Evolutionary conservation across 1,139 yeast species (phyloP).

Genomic region (Saccharomyces pastorianus): DNA sequence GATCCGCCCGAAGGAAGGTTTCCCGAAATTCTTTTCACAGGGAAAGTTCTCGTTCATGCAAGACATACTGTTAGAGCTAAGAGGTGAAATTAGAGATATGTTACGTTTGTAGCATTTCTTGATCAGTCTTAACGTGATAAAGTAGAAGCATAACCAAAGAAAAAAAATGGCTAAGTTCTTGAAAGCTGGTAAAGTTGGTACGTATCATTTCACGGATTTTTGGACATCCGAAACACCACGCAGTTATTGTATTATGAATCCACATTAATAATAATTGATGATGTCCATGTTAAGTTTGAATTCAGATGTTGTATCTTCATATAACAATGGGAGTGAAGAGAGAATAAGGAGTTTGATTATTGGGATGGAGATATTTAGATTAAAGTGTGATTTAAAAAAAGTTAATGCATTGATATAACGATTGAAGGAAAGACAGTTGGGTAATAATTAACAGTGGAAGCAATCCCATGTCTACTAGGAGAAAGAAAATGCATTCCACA

Average conservation of each 20-base stretch:
- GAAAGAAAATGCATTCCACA: background rate
- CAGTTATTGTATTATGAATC: background rate
- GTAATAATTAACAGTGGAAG: background rate
- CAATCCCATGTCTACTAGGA: background rate
- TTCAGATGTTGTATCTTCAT: background rate
- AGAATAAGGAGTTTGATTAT: background rate
- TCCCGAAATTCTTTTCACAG: background rate
- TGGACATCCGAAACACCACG: background rate
- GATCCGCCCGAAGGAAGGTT: background rate
- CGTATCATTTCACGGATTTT: background rate
- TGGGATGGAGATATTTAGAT: background rate
- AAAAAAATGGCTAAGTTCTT: too few species aligned
- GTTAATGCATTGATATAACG: background rate
- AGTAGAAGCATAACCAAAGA: conserved; percentile 17
- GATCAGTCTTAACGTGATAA: conserved; percentile 1
- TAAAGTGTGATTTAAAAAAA: background rate
- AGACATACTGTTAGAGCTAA: background rate
- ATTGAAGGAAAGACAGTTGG: background rate
- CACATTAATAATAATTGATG: background rate
- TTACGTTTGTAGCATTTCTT: background rate
- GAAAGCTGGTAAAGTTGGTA: too few species aligned
- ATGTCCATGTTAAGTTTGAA: background rate
- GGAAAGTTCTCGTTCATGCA: background rate
- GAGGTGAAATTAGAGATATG: background rate
- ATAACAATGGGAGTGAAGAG: background rate